A percentile compares a stretch with the other conserved stretches of the same genome.
These are phyloP conservation scores for Chlamydomonas sphaeroides DNA, from an alignment of 139 green algal genomes.

Conservation along the genomic window DNA sequence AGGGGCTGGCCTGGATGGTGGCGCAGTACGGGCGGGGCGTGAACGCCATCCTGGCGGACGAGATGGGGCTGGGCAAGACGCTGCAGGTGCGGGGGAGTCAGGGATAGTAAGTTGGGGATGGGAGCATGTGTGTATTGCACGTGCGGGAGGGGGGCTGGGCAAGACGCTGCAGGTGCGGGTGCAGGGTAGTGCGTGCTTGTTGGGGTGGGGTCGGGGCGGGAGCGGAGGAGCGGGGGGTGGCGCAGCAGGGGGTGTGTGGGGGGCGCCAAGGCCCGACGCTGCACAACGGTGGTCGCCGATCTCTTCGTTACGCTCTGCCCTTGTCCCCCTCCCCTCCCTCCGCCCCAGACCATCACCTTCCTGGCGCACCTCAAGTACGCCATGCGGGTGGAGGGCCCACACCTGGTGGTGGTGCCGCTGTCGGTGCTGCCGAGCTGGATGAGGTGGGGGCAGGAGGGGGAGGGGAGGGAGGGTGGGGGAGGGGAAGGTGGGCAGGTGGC, in stretches of 20 bases:
- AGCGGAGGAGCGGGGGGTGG: too few species aligned
- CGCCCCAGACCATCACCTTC: constrained; percentile 80
- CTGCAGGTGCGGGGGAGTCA: constrained; percentile 53
- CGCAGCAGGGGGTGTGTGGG: too few species aligned
- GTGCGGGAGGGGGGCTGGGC: constrained; percentile 70
- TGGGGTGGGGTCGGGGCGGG: too few species aligned
- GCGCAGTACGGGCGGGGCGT: constrained; percentile 73
- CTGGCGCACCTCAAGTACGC: constrained; percentile 73
- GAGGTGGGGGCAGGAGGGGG: constrained; percentile 14
- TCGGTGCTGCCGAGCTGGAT: constrained; percentile 91
- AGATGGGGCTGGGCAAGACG: constrained; percentile 87
- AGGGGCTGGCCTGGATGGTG: constrained; percentile 67
- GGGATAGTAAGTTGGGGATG: too few species aligned
- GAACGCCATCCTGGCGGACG: constrained; percentile 96
- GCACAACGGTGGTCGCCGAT: too few species aligned
- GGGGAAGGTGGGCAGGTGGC: too few species aligned
- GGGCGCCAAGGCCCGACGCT: too few species aligned
- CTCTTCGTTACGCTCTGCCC: not conserved
- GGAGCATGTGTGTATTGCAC: too few species aligned
- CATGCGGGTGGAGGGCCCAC: constrained; percentile 74
- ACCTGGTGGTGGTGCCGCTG: constrained; percentile 91
- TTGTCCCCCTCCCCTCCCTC: not conserved
- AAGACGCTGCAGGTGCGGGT: constrained; percentile 70
- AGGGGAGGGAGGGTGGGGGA: too few species aligned
- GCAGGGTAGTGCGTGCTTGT: too few species aligned